phyloP scores from a whole-genome alignment of 176 grass and related monocot genomes.

The Alloteropsis semialata region DNA sequence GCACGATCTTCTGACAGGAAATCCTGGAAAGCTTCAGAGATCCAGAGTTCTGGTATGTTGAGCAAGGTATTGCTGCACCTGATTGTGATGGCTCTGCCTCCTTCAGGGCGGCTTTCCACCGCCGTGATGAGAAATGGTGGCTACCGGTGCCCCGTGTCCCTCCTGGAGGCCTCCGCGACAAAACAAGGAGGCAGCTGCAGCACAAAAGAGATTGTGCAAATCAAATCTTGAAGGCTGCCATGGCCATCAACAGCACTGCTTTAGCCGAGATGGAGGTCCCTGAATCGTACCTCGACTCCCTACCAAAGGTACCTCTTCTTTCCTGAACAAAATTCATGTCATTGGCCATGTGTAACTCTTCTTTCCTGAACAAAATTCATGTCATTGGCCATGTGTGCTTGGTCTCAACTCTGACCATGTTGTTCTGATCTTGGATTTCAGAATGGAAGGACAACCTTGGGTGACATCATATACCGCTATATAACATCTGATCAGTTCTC shows the following conservation, averaged over 20 bases:
- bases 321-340: neutral
- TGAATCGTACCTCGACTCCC: slow-evolving; percentile 44
- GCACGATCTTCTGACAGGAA: slow-evolving; percentile 44
- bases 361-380: neutral
- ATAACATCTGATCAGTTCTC: slow-evolving; percentile 83
- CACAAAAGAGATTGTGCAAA: slow-evolving; percentile 65
- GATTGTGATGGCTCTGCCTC: slow-evolving; percentile 78
- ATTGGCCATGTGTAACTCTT: neutral
- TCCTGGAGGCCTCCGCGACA: slow-evolving; percentile 40
- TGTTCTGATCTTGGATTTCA: slow-evolving; percentile 25
- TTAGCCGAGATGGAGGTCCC: slow-evolving; percentile 78
- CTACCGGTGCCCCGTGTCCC: slow-evolving; percentile 58
- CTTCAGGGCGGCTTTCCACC: slow-evolving; percentile 50
- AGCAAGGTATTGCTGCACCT: slow-evolving; percentile 79
- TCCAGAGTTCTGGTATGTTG: slow-evolving; percentile 96
- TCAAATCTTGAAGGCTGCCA: slow-evolving; percentile 70
- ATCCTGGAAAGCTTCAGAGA: slow-evolving; percentile 78
- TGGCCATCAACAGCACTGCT: slow-evolving; percentile 73
- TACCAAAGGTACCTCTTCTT: slow-evolving; percentile 55
- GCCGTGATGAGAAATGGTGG: slow-evolving; percentile 78
- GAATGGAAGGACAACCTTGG: slow-evolving; percentile 78
- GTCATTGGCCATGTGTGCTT: neutral
- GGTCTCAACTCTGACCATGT: neutral
- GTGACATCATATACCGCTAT: slow-evolving; percentile 82
- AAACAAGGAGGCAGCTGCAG: slow-evolving; percentile 51